Conservation (phyloP, 1,284 basidiomycete genomes). For the Heimioporus retisporus region DNA sequence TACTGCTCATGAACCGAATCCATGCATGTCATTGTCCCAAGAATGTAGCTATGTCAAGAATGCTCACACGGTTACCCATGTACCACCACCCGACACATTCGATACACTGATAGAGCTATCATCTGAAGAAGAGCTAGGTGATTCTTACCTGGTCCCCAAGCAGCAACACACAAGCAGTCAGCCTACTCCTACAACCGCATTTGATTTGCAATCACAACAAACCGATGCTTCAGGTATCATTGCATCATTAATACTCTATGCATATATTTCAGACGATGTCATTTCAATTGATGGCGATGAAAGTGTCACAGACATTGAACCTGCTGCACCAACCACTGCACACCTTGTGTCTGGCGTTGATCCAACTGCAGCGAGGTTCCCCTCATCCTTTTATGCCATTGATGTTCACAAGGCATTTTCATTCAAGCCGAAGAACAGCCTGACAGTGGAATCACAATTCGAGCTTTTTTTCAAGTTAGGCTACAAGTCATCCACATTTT, state of each 20-base stretch:
- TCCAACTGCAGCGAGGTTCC: background rate
- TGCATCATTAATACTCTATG: too few relatives aligned
- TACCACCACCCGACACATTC: too few relatives aligned
- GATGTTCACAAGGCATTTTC: background rate
- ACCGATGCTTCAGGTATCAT: too few relatives aligned
- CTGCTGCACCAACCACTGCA: background rate
- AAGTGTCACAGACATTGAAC: background rate
- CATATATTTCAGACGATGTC: background rate
- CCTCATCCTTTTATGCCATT: background rate
- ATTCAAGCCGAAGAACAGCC: background rate
- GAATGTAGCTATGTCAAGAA: slow-evolving; percentile 1
- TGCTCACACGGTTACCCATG: too few relatives aligned
- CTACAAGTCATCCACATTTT: slow-evolving; percentile 7
- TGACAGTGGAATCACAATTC: background rate
- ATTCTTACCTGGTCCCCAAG: too few relatives aligned
- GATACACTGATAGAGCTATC: too few relatives aligned
- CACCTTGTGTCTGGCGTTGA: background rate
- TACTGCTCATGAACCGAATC: background rate
- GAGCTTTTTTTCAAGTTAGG: background rate
- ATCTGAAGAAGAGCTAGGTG: too few relatives aligned
- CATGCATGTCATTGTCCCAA: background rate
- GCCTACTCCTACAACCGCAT: too few relatives aligned
- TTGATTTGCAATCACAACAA: too few relatives aligned
- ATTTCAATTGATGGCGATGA: background rate
- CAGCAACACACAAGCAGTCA: too few relatives aligned